Conservation (phyloP, 2,329 filamentous ascomycete species). For the Calycina marina region DNA sequence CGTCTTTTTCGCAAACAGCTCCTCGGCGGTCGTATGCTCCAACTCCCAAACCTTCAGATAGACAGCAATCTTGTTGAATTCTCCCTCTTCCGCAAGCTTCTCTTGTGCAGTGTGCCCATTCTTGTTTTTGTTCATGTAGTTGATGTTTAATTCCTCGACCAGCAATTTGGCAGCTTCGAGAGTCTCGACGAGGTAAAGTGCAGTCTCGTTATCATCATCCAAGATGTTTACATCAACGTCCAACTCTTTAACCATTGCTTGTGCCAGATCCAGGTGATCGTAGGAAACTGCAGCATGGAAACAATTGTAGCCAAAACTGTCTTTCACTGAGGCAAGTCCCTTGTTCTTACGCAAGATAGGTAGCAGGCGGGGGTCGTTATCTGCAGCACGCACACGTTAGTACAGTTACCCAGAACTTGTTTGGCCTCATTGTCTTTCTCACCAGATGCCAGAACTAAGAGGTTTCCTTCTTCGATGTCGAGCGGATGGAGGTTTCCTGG, state of each 20-base stretch:
- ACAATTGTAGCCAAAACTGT: conserved; percentile 87
- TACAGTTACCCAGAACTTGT: too few species aligned
- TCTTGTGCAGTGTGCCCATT: conserved; percentile 72
- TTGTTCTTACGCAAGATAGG: conserved; percentile 61
- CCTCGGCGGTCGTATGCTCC: conserved; percentile 11
- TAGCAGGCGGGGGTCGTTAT: conserved; percentile 59
- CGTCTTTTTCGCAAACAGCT: too few species aligned
- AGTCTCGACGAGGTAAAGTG: conserved; percentile 84
- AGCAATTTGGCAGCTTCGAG: conserved; percentile 63
- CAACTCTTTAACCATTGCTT: conserved; percentile 60
- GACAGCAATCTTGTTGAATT: conserved; percentile 59
- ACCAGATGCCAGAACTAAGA: too few species aligned
- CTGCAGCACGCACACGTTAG: too few species aligned
- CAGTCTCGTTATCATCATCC: conserved; percentile 87
- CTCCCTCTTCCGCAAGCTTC: conserved; percentile 64
- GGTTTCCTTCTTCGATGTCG: too few species aligned
- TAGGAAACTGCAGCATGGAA: conserved; percentile 90
- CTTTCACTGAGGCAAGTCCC: conserved; percentile 63
- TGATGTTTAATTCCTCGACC: conserved; percentile 67
- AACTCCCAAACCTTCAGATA: conserved; percentile 41
- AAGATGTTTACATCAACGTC: conserved; percentile 64
- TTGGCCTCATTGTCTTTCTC: too few species aligned
- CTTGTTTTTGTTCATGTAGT: conserved; percentile 48
- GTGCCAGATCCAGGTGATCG: conserved; percentile 69
- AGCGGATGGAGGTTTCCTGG: too few species aligned